phyloP scores from a whole-genome alignment of 345 rosid genomes.

The Populus nigra region DNA sequence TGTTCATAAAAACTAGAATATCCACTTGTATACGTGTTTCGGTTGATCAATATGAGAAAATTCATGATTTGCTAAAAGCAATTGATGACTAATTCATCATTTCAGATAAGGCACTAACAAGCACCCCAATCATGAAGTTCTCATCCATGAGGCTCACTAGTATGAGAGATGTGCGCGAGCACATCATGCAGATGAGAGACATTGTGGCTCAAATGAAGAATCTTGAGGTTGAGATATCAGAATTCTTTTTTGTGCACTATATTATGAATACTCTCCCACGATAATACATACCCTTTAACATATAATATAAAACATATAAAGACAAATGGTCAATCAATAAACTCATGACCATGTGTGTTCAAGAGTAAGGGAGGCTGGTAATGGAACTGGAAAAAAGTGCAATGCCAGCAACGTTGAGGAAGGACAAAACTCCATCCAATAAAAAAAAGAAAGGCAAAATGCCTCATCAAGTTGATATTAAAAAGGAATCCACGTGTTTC shows the following conservation, averaged over 20 bases:
- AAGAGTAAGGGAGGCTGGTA: not conserved
- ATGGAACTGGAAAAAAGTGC: not conserved
- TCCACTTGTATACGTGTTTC: not conserved
- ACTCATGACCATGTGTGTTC: not conserved
- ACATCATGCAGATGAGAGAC: not conserved
- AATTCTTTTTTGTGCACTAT: not conserved
- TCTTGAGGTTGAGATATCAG: not conserved
- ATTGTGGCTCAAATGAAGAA: not conserved
- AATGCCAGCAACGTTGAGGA: accelerated
- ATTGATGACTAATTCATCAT: not conserved
- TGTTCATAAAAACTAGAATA: not conserved
- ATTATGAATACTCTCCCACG: not conserved
- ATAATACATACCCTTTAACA: not conserved
- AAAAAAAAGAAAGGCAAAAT: not conserved
- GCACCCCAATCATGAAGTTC: not conserved
- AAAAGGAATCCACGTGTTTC: not conserved
- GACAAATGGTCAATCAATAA: not conserved
- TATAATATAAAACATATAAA: not conserved
- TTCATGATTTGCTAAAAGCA: not conserved
- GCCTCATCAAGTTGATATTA: not conserved
- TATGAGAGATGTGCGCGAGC: accelerated
- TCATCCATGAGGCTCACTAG: not conserved
- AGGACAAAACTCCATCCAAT: not conserved
- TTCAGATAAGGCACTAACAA: not conserved
- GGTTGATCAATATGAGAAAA: not conserved